Conservation (phyloP, 1,284 basidiomycete genomes). For the Lentinus polychrous region DNA sequence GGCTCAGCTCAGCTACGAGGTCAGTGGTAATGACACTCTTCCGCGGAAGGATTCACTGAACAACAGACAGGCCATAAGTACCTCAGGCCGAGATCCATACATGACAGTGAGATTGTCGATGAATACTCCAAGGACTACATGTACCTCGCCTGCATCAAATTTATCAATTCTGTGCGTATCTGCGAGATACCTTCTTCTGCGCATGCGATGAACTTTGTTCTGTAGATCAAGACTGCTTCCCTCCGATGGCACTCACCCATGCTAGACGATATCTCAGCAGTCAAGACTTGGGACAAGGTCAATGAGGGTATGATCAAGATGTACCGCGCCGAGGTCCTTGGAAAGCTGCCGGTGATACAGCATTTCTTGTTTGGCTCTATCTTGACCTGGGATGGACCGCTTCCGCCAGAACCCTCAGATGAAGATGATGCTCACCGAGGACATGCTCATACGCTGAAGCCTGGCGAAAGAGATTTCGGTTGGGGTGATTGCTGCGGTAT, state of each 20-base stretch:
- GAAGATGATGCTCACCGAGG: slow-evolving; percentile 42
- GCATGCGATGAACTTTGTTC: background rate
- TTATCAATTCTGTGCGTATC: slow-evolving; percentile 84
- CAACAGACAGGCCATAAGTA: slow-evolving; percentile 93
- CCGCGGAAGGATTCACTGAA: too few relatives aligned
- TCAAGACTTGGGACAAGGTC: slow-evolving; percentile 96
- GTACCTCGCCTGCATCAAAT: slow-evolving; percentile 94
- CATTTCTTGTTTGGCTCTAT: slow-evolving; percentile 93
- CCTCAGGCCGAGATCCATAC: slow-evolving; percentile 88
- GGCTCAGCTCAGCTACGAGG: slow-evolving; percentile 81
- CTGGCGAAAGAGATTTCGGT: slow-evolving; percentile 42
- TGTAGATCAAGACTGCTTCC: slow-evolving; percentile 89
- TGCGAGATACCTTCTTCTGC: background rate
- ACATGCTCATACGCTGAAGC: slow-evolving; percentile 52
- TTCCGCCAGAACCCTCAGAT: slow-evolving; percentile 33
- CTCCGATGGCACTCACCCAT: slow-evolving; percentile 98
- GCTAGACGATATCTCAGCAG: slow-evolving; percentile 95
- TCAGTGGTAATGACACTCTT: slow-evolving; percentile 17
- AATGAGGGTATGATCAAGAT: slow-evolving; percentile 99
- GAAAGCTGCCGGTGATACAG: slow-evolving; percentile 94
- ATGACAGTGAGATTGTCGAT: slow-evolving; percentile 88
- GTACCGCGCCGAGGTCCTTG: slow-evolving; percentile 93
- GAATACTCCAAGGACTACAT: slow-evolving; percentile 93
- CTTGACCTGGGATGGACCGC: slow-evolving; percentile 64
- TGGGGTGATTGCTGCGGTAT: slow-evolving; percentile 98